Evolutionary conservation across 2,329 filamentous ascomycete genomes (phyloP).

Genomic region (Alternaria triticimaculans): DNA sequence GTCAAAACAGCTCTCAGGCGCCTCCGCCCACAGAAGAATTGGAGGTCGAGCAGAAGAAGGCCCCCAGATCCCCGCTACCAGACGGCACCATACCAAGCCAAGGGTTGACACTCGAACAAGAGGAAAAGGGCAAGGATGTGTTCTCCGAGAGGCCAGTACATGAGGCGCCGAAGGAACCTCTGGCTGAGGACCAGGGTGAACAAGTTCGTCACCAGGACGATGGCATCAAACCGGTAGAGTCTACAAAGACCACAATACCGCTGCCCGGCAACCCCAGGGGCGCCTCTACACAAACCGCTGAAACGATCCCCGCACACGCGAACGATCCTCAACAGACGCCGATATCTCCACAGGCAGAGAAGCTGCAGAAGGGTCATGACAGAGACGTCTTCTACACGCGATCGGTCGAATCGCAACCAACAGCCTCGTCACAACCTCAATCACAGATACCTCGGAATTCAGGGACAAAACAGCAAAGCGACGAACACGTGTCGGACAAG

Average conservation of each 20-base stretch:
- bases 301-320: conserved; percentile 61
- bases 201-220: conserved; percentile 22
- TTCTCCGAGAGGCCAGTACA: conserved; percentile 39
- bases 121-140: conserved; percentile 43
- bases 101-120: conserved; percentile 39
- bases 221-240: conserved; percentile 48
- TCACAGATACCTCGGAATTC: conserved; percentile 62
- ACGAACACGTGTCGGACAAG: conserved; percentile 50
- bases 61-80: conserved; percentile 53
- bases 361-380: conserved; percentile 51
- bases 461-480: conserved; percentile 54
- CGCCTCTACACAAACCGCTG: conserved; percentile 53
- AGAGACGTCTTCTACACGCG: conserved; percentile 65
- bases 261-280: conserved; percentile 36
- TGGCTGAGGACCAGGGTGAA: conserved; percentile 35
- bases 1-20: conserved; percentile 50
- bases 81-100: conserved; percentile 59
- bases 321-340: conserved; percentile 52
- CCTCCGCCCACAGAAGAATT: conserved; percentile 49
- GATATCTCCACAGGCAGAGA: conserved; percentile 27
- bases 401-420: conserved; percentile 54
- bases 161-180: conserved; percentile 47
- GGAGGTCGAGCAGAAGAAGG: conserved; percentile 55
- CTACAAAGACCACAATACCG: conserved; percentile 52
- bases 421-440: conserved; percentile 61